A percentile compares a stretch with the other conserved stretches of the same genome.
Conservation (phyloP, 345 rosid species). For the Noccaea caerulescens region DNA sequence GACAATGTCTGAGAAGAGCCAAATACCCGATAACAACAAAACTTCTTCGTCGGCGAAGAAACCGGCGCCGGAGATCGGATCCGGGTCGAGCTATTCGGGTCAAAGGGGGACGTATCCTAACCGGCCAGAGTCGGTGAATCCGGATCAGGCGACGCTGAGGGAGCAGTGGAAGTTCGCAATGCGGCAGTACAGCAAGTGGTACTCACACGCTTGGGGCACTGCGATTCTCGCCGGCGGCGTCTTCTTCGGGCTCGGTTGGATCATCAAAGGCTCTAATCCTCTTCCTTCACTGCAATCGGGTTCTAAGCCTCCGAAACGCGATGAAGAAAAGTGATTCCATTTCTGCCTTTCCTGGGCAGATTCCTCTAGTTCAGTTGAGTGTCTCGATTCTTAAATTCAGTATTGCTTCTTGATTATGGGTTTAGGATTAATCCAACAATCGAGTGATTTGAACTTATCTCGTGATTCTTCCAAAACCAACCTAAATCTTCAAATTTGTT, state of each 20-base stretch:
- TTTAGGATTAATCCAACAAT: not conserved
- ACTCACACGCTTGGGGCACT: conserved; percentile 91
- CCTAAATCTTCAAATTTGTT: not conserved
- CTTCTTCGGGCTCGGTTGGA: conserved; percentile 87
- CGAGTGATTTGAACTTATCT: not conserved
- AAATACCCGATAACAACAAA: conserved; percentile 20
- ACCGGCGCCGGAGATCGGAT: conserved; percentile 39
- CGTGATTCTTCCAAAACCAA: not conserved
- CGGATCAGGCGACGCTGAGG: conserved; percentile 73
- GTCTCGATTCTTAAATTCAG: not conserved
- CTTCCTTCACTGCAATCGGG: conserved; percentile 61
- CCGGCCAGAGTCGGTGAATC: conserved; percentile 65
- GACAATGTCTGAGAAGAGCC: conserved; percentile 29
- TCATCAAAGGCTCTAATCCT: conserved; percentile 87
- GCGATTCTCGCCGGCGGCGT: conserved; percentile 83
- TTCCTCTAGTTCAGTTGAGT: conserved; percentile 7
- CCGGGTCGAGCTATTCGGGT: conserved; percentile 43
- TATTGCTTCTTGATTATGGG: not conserved
- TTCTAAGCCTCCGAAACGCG: conserved; percentile 26
- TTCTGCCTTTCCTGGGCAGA: conserved; percentile 20
- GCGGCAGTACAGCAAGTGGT: conserved; percentile 76
- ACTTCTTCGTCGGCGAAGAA: conserved; percentile 35
- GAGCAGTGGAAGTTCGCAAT: conserved; percentile 91
- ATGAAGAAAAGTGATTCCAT: conserved; percentile 30
- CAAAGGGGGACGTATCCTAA: conserved; percentile 57